Evolutionary conservation across 345 rosid genomes (phyloP).

Genomic region (Arabidopsis thaliana): TAIR10.1 NC_003074.8:6808001-6808500

Average conservation of each 20-base stretch:
- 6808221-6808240: background rate
- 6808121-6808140: conserved; percentile 6
- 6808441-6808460: conserved; percentile 25
- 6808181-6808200: background rate
- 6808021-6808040: background rate
- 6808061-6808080: background rate
- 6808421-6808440: conserved; percentile 3
- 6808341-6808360: conserved; percentile 85
- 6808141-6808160: background rate
- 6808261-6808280: conserved; percentile 13
- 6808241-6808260: conserved; percentile 17
- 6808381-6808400: conserved; percentile 11
- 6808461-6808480: conserved; percentile 11
- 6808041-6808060: background rate
- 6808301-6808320: conserved; percentile 82
- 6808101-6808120: conserved; percentile 11
- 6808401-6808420: conserved; percentile 8
- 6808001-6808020: conserved; percentile 53
- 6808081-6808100: conserved; percentile 8
- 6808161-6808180: background rate
- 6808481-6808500: conserved; percentile 2
- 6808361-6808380: conserved; percentile 60
- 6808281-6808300: conserved; percentile 92
- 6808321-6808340: conserved; percentile 96
- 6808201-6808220: background rate